phyloP scores from a whole-genome alignment of 2,329 filamentous ascomycete genomes.

The Aspergillus sp. region DNA sequence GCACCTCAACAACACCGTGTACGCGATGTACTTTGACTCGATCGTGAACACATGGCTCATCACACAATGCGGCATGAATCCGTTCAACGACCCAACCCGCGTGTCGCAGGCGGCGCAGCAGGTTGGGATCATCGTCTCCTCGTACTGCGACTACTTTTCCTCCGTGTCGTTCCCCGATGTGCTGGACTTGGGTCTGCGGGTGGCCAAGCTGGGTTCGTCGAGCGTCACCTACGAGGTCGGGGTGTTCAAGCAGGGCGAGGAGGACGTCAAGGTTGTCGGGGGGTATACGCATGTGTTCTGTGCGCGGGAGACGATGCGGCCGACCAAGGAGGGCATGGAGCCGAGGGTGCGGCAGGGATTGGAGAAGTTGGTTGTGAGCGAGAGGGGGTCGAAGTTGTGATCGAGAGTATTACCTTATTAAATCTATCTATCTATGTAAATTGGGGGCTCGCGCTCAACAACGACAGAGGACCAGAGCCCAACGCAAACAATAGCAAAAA shows the following conservation, averaged over 20 bases:
- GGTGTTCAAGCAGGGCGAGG: constrained; percentile 66
- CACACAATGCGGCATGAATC: constrained; percentile 62
- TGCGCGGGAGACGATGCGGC: constrained; percentile 60
- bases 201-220: constrained; percentile 73
- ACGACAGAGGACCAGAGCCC: too few relatives aligned
- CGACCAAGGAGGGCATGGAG: constrained; percentile 49
- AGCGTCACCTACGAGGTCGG: constrained; percentile 87
- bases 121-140: constrained; percentile 76
- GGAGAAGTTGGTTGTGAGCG: constrained; percentile 42
- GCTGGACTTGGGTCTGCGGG: constrained; percentile 70
- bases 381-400: constrained; percentile 20
- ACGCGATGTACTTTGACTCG: constrained; percentile 81
- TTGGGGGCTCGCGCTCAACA: too few relatives aligned
- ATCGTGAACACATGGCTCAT: constrained; percentile 86
- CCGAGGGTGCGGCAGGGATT: constrained; percentile 42
- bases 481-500: too few relatives aligned
- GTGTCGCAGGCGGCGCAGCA: constrained; percentile 32
- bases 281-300: constrained; percentile 85
- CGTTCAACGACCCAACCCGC: constrained; percentile 35
- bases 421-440: too few relatives aligned
- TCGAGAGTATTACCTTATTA: not conserved
- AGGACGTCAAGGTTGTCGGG: constrained; percentile 71
- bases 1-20: constrained; percentile 86
- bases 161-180: constrained; percentile 73
- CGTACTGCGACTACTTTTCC: constrained; percentile 76